Evolutionary conservation across 2,329 filamentous ascomycete species (phyloP).

Genomic region (Gaeumannomyces sp.): DNA sequence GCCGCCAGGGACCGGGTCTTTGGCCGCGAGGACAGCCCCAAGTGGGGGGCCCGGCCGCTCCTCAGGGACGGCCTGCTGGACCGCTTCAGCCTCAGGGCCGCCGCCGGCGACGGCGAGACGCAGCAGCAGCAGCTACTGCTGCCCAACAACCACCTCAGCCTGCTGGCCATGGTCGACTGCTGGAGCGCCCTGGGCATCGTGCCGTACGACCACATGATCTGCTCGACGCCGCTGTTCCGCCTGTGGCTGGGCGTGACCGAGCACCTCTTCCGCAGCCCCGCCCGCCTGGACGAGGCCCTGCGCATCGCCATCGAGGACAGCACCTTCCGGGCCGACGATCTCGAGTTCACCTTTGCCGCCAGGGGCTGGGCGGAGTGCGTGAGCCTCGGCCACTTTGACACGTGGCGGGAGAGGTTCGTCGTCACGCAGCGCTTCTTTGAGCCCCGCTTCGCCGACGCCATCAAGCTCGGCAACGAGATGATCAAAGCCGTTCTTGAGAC

Average conservation of each 20-base stretch:
- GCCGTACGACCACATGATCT: slow-evolving; percentile 99
- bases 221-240: slow-evolving; percentile 93
- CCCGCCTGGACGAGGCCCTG: slow-evolving; percentile 76
- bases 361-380: slow-evolving; percentile 95
- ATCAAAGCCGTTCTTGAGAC: slow-evolving; percentile 91
- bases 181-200: slow-evolving; percentile 92
- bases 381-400: slow-evolving; percentile 83
- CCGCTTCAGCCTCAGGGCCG: slow-evolving; percentile 73
- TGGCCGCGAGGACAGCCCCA: slow-evolving; percentile 58
- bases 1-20: slow-evolving; percentile 64
- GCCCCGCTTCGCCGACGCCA: slow-evolving; percentile 81
- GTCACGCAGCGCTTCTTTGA: slow-evolving; percentile 88
- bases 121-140: slow-evolving; percentile 29
- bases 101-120: slow-evolving; percentile 25
- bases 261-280: slow-evolving; percentile 81
- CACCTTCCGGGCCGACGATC: slow-evolving; percentile 87
- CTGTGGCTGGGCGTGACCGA: slow-evolving; percentile 97
- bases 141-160: slow-evolving; percentile 87
- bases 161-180: slow-evolving; percentile 96
- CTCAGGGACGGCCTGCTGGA: slow-evolving; percentile 81
- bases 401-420: slow-evolving; percentile 86
- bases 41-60: slow-evolving; percentile 59
- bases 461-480: slow-evolving; percentile 89
- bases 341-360: slow-evolving; percentile 97
- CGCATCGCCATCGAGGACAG: slow-evolving; percentile 82